Evolutionary conservation across 768 basidiomycete genomes (phyloP), one percentile per base, ranked within the genome.

Genomic region (Tremella mesenterica): DNA sequence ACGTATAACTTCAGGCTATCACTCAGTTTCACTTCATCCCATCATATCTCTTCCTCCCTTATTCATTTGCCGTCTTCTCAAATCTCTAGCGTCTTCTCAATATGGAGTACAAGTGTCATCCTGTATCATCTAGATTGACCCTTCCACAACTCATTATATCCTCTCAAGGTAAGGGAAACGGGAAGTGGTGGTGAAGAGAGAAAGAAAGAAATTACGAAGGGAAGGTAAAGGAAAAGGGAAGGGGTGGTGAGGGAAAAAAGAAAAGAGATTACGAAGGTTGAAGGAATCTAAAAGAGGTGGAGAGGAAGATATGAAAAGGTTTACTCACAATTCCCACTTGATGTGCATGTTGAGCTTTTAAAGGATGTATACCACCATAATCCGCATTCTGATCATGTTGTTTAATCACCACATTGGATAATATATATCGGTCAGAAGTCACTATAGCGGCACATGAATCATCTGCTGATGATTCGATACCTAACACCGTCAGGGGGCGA

Each of bases 401-500:
- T 67, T 85, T 88, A 33, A 88, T 75, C 56, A 97, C 84, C 4
- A 96, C 80, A 70, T 91, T 93, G 2, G 88, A 84, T 49, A 86
- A 81, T 34, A 97, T 72, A 34, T 61, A 46, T 77, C 65, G 79
- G 7, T 80, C 75, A 1, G 84, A 85, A 18, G 81, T 80, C 30
- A 99, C 85, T 46, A 97, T 78, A 0, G 92, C 85, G 14, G 84
- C 88, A 63, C 90, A 93, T 1, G 90, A 87, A 67, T 97, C 95
- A 71, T 99, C 93, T 13, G 90, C 89, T 12, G 88, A 91, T 1
- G 85, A 84, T 73, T 95, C 91, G 31, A 93, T 53, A 14, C 65
- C 75, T 14, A 76, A 65, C n/a, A 76, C 70, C 0, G 56, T 50
- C 21, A 69, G 52, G 2, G 69, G 59, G 48, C 34, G 44, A 36